phyloP scores from a whole-genome alignment of 2,329 filamentous ascomycete genomes.

The Tolypocladium album region DNA sequence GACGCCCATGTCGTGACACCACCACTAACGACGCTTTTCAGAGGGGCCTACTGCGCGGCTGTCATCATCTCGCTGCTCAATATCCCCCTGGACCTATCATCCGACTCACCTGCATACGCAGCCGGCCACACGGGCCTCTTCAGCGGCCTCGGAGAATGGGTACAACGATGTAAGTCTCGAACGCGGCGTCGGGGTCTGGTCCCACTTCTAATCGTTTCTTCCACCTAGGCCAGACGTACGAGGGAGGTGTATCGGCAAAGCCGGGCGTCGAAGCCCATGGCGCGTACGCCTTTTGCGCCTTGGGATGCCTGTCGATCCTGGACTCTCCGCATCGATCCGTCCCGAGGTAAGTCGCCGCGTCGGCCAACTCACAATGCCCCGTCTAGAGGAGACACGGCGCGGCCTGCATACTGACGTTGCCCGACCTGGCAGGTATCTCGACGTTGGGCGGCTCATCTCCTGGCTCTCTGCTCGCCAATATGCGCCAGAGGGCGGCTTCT shows the following conservation, averaged over 20 bases:
- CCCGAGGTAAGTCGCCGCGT: constrained; percentile 44
- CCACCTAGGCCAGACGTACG: constrained; percentile 70
- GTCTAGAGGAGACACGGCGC: constrained; percentile 17
- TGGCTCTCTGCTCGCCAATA: constrained; percentile 90
- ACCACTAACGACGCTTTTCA: constrained; percentile 19
- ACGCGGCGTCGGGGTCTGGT: constrained; percentile 5
- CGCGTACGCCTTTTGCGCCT: constrained; percentile 88
- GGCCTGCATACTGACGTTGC: constrained; percentile 20
- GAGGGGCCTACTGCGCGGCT: constrained; percentile 86
- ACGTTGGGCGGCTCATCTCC: constrained; percentile 65
- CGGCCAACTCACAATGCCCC: constrained; percentile 3
- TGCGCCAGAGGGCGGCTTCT: constrained; percentile 83
- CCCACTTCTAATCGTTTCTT: constrained; percentile 6
- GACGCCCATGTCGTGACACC: constrained; percentile 1
- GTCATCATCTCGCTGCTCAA: constrained; percentile 75
- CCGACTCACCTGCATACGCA: constrained; percentile 56
- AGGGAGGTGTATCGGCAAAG: constrained; percentile 82
- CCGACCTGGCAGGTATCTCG: constrained; percentile 49
- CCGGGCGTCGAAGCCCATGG: constrained; percentile 90
- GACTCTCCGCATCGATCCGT: constrained; percentile 68
- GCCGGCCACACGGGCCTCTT: constrained; percentile 55
- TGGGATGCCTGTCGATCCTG: constrained; percentile 80
- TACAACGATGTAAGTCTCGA: constrained; percentile 59
- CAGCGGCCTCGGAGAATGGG: constrained; percentile 66
- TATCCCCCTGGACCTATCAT: constrained; percentile 68